Evolutionary conservation across 2,329 filamentous ascomycete genomes (phyloP), one percentile per base, ranked within the genome.

Genomic region (Fusarium sp.): DNA sequence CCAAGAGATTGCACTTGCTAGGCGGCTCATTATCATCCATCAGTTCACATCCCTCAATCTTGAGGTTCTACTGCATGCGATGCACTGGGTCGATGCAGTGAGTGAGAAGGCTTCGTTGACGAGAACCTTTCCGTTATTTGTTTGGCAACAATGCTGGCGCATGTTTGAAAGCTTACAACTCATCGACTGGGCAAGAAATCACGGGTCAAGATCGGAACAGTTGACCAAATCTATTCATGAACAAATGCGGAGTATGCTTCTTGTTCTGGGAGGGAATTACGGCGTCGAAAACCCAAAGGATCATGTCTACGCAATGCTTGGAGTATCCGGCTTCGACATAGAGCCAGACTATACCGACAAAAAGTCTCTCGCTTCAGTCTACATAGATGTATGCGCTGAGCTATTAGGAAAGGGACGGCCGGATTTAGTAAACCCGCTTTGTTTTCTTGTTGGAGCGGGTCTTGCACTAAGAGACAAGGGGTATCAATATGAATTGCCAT

Each of bases 301-400:
- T 21, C 57, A 63, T 1, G 49, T 63, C 6, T 62, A 62, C 6
- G 57, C 57, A 1, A 24, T 56, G 4, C 26, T 64, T 1, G 57
- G 50, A 13, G 3, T 62, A 3, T 34, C 26, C 3, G 5, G 8
- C 15, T 26, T 64, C 2, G 13, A 44, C 2, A n/a, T 50, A 4
- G 33, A 62, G 17, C 61, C 50, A 1, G 58, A 57, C 11, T 64
- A 57, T 34, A 63, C 14, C 9, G 19, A 5, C 3, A n/a, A 17
- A 1, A 64, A 21, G 15, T 33, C 61, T 3, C 19, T 56, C 22
- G 57, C 57, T 3, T 62, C 57, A 3, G 57, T 62, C 7, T 55
- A 40, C 4, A 24, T 21, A 4, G 49, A 31, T 1, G n/a, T 26
- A 19, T 61, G 60, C 4, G 8, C 31, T 3, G 42, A 55, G 14